Evolutionary conservation across 176 grass and related monocot genomes (phyloP).

Genomic region (Oryza coarctata): DNA sequence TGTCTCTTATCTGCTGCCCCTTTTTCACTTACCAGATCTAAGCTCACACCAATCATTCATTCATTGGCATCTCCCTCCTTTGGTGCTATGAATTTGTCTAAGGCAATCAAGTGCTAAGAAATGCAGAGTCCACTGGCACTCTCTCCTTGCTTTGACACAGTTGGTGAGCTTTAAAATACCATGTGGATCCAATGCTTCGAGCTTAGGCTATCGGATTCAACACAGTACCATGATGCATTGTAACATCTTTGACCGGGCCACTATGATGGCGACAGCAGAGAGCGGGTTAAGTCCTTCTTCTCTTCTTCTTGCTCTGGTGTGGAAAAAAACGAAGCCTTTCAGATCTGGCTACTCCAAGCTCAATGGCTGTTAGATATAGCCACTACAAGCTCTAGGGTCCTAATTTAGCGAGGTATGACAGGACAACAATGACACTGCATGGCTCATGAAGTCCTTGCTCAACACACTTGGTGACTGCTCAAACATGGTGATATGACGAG

Average conservation of each 20-base stretch:
- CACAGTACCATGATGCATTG: neutral
- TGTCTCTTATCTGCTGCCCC: too few species aligned
- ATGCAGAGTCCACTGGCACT: neutral
- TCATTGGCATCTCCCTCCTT: too few species aligned
- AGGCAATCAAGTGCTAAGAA: neutral
- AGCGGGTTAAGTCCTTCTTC: neutral
- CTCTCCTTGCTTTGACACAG: neutral
- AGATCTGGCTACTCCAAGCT: neutral
- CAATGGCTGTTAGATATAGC: too few species aligned
- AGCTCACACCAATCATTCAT: too few species aligned
- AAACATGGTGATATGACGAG: neutral
- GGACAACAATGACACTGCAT: neutral
- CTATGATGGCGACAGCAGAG: neutral
- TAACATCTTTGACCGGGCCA: neutral
- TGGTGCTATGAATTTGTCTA: accelerated
- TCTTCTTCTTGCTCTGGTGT: too few species aligned
- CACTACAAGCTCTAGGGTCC: neutral
- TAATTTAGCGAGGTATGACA: neutral
- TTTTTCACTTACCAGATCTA: too few species aligned
- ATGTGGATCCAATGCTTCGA: too few species aligned
- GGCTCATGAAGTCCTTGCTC: neutral
- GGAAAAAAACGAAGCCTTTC: neutral
- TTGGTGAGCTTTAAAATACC: too few species aligned
- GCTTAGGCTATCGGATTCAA: too few species aligned
- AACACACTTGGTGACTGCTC: accelerated